Evolutionary conservation across 1,139 yeast species (phyloP).

Genomic region (Geotrichum phurueaensis): DNA sequence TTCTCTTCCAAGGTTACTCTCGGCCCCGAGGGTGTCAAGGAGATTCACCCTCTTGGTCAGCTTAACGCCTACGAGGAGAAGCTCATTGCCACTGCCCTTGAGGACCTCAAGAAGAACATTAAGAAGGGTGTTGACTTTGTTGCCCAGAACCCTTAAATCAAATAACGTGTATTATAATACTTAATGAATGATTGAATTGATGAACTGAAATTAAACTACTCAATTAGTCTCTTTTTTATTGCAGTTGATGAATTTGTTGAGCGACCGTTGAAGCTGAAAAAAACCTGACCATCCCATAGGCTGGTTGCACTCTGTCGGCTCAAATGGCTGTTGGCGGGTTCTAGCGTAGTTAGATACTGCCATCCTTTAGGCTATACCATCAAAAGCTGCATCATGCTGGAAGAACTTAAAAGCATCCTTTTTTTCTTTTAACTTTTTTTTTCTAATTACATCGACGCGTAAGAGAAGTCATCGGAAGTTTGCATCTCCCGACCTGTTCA

Average conservation of each 20-base stretch:
- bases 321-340: background rate
- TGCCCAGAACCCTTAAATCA: conserved; percentile 37
- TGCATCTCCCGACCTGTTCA: background rate
- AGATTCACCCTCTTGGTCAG: conserved; percentile 63
- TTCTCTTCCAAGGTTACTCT: conserved; percentile 89
- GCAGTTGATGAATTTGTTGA: background rate
- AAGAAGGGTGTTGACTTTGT: conserved; percentile 65
- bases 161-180: background rate
- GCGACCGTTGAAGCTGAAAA: background rate
- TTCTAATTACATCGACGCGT: too few relatives aligned
- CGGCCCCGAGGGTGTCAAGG: conserved; percentile 84
- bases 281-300: background rate
- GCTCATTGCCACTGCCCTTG: conserved; percentile 47
- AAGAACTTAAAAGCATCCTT: too few relatives aligned
- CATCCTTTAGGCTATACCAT: too few relatives aligned
- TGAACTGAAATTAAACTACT: background rate
- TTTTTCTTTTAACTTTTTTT: too few relatives aligned
- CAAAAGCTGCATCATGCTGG: too few relatives aligned
- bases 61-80: conserved; percentile 79
- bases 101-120: conserved; percentile 50
- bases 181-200: background rate
- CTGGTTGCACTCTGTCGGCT: background rate
- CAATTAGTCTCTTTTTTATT: background rate
- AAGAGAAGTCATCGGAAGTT: background rate
- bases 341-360: too few relatives aligned